phyloP scores from a whole-genome alignment of 768 basidiomycete species.

The Nevesoporus exiguus region DNA sequence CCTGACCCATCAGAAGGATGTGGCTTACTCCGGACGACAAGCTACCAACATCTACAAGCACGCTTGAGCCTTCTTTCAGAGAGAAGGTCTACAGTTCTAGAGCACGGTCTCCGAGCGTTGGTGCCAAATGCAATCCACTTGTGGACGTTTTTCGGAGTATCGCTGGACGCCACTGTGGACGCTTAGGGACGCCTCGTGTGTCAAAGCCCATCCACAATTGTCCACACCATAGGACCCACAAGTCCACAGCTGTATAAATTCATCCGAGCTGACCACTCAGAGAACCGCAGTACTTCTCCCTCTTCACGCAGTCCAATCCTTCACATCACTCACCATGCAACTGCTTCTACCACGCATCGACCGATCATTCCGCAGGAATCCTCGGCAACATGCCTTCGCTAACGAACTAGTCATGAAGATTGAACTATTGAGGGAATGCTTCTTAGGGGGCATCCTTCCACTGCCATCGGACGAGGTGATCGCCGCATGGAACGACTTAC shows the following conservation, averaged over 20 bases:
- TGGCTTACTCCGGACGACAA: background rate
- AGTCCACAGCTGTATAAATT: slow-evolving; percentile 16
- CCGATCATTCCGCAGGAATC: slow-evolving; percentile 14
- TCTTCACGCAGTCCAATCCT: background rate
- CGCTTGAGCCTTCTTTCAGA: too few relatives aligned
- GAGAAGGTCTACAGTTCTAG: background rate
- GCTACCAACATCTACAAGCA: background rate
- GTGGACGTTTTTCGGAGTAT: slow-evolving; percentile 5
- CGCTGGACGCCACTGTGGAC: slow-evolving; percentile 12
- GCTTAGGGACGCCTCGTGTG: slow-evolving; percentile 27
- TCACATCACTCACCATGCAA: slow-evolving; percentile 4
- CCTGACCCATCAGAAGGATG: background rate
- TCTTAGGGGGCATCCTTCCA: slow-evolving; percentile 15
- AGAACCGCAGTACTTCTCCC: background rate
- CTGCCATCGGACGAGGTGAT: slow-evolving; percentile 13
- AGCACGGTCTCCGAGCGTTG: background rate
- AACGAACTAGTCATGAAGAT: slow-evolving; percentile 15
- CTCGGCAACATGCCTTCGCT: slow-evolving; percentile 4
- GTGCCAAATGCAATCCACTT: background rate
- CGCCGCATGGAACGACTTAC: slow-evolving; percentile 25
- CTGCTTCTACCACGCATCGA: slow-evolving; percentile 1
- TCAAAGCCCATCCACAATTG: slow-evolving; percentile 25
- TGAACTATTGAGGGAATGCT: slow-evolving; percentile 18
- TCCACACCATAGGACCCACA: slow-evolving; percentile 20
- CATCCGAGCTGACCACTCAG: background rate